Evolutionary conservation across 345 rosid species (phyloP), one percentile per base, ranked within the genome.

Genomic region (Noccaea bulbosa): DNA sequence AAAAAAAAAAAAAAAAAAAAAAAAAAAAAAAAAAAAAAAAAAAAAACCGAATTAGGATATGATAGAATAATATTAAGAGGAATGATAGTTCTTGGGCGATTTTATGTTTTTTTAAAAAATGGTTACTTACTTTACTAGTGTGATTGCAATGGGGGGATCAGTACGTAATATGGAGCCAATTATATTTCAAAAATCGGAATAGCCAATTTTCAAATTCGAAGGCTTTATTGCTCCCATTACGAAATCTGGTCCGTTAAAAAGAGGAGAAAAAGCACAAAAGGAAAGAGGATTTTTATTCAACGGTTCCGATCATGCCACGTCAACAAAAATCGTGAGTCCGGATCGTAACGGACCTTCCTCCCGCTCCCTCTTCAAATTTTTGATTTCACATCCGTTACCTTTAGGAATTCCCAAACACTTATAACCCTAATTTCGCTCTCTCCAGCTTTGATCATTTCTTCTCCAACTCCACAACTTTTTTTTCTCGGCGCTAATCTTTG

Each of bases 341-440:
- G 69, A 80, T 58, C 77, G 69, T 65, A 70, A 70, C 79, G 79
- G 74, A 69, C 59, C 70, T 33, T 50, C 68, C 70, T 80, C 71
- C 75, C 83, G 72, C 84, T 49, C 71, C 73, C 11, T 69, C 22
- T 80, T 69, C 70, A 62, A 75, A 76, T 40, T 74, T 73, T 74
- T 74, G 74, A 74, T 59, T 73, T 66, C 27, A 9, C 78, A 72
- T 78, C 79, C 78, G 84, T 72, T 82, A 55, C 71, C 15, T 24
- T 56, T 56, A 6, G 56, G 20, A 24, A 70, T 52, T 69, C 52
- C 17, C 53, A 34, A 52, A 15, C 61, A 43, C 9, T 77, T 76
- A 61, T 65, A 71, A 71, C 80, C 79, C 75, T 65, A 66, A 75
- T 75, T 53, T 45, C 14, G 35, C 70, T 11, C 50, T 44, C 73